A percentile compares a stretch with the other conserved stretches of the same genome.
Conservation (phyloP, 257 asterid species). For the Anisodus acutangulus region DNA sequence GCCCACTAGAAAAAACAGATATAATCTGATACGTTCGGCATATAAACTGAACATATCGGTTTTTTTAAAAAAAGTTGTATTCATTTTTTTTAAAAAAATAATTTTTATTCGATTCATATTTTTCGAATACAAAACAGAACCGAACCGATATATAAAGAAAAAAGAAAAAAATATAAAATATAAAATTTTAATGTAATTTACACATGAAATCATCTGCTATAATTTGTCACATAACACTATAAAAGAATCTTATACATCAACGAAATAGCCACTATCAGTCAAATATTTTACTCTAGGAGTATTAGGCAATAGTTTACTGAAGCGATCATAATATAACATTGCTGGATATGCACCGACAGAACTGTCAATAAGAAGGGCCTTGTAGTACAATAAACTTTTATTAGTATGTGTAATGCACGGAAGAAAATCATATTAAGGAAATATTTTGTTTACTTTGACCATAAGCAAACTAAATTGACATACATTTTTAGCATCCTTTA, state of each 20-base stretch:
- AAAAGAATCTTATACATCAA: neutral
- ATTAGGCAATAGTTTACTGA: neutral
- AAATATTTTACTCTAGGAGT: neutral
- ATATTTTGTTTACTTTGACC: neutral
- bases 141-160: too few species aligned
- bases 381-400: neutral
- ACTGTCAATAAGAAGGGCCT: slow-evolving; percentile 1
- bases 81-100: too few species aligned
- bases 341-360: neutral
- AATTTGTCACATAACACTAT: neutral
- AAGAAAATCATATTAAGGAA: neutral
- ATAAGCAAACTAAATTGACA: neutral
- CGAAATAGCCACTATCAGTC: neutral
- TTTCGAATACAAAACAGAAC: too few species aligned
- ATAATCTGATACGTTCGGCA: too few species aligned
- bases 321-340: slow-evolving; percentile 9
- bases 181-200: neutral
- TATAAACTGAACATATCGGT: too few species aligned
- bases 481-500: neutral
- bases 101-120: too few species aligned
- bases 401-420: neutral
- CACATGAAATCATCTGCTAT: neutral
- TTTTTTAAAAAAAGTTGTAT: too few species aligned
- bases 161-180: too few species aligned
- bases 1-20: too few species aligned